Evolutionary conservation across 1,284 basidiomycete species (phyloP).

Genomic region (Apiotrichum porosum): DNA sequence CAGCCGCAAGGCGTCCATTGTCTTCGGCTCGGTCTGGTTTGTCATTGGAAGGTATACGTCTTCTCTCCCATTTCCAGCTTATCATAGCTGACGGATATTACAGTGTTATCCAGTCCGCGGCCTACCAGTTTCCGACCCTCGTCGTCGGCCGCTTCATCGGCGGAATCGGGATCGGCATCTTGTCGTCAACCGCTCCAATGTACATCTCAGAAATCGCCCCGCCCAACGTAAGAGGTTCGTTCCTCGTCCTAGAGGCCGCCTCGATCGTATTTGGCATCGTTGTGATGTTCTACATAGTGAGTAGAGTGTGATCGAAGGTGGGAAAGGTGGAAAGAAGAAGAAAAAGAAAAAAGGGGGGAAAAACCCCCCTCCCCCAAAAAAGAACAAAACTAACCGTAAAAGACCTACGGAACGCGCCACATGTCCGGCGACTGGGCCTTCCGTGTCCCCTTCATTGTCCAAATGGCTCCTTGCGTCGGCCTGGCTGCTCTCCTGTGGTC

Average conservation of each 20-base stretch:
- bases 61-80: too few species aligned
- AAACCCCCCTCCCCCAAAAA: too few species aligned
- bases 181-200: slow-evolving; percentile 42
- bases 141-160: slow-evolving; percentile 31
- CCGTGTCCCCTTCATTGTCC: slow-evolving; percentile 35
- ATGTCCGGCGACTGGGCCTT: slow-evolving; percentile 21
- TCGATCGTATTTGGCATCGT: slow-evolving; percentile 60
- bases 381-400: not conserved
- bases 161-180: slow-evolving; percentile 33
- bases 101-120: slow-evolving; percentile 36
- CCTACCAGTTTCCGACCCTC: slow-evolving; percentile 19
- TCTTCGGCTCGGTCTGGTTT: slow-evolving; percentile 26
- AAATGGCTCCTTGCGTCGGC: slow-evolving; percentile 27
- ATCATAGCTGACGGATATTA: too few species aligned
- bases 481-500: slow-evolving; percentile 43
- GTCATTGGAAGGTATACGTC: too few species aligned
- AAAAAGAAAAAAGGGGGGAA: not conserved
- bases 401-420: slow-evolving; percentile 21
- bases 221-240: slow-evolving; percentile 60
- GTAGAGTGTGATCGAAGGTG: not conserved
- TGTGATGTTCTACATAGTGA: slow-evolving; percentile 14
- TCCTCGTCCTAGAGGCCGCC: slow-evolving; percentile 70
- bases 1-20: slow-evolving; percentile 28
- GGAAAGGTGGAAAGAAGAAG: not conserved
- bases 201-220: slow-evolving; percentile 42